Evolutionary conservation across 2,329 filamentous ascomycete genomes (phyloP).

Genomic region (Pseudogymnoascus sp.): DNA sequence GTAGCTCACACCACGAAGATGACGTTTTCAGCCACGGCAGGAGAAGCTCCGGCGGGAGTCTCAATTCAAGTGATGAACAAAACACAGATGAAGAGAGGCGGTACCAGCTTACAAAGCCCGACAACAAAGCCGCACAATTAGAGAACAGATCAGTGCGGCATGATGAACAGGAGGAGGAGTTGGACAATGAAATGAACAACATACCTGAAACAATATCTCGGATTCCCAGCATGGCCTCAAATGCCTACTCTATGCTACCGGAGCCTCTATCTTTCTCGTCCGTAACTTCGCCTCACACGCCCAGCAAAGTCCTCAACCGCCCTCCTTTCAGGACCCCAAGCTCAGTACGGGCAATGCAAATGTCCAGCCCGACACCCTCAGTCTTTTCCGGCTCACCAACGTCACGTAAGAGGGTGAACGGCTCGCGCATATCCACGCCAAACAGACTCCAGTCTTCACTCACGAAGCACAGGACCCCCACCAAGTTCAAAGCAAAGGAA

Average conservation of each 20-base stretch:
- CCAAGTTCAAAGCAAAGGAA: slow-evolving; percentile 48
- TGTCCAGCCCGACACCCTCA: slow-evolving; percentile 58
- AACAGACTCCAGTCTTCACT: slow-evolving; percentile 14
- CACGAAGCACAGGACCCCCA: slow-evolving; percentile 38
- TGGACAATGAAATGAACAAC: slow-evolving; percentile 13
- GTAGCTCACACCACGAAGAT: slow-evolving; percentile 23
- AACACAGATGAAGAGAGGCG: slow-evolving; percentile 19
- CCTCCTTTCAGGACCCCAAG: slow-evolving; percentile 64
- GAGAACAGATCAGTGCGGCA: slow-evolving; percentile 31
- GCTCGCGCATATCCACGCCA: slow-evolving; percentile 53
- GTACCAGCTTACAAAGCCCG: not conserved
- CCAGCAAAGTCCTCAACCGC: slow-evolving; percentile 48
- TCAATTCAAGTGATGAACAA: slow-evolving; percentile 23
- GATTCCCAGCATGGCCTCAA: slow-evolving; percentile 27
- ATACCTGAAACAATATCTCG: slow-evolving; percentile 43
- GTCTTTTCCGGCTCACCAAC: slow-evolving; percentile 47
- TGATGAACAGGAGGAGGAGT: slow-evolving; percentile 40
- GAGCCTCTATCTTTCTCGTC: slow-evolving; percentile 14
- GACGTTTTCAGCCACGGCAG: slow-evolving; percentile 27
- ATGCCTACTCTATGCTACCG: slow-evolving; percentile 20
- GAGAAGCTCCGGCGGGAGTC: slow-evolving; percentile 20
- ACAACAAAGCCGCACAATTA: slow-evolving; percentile 22
- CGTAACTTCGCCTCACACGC: slow-evolving; percentile 26
- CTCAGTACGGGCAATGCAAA: slow-evolving; percentile 63
- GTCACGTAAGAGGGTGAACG: slow-evolving; percentile 40